phyloP scores from a whole-genome alignment of 2,329 filamentous ascomycete species.

The Colletotrichum nymphaeae region DNA sequence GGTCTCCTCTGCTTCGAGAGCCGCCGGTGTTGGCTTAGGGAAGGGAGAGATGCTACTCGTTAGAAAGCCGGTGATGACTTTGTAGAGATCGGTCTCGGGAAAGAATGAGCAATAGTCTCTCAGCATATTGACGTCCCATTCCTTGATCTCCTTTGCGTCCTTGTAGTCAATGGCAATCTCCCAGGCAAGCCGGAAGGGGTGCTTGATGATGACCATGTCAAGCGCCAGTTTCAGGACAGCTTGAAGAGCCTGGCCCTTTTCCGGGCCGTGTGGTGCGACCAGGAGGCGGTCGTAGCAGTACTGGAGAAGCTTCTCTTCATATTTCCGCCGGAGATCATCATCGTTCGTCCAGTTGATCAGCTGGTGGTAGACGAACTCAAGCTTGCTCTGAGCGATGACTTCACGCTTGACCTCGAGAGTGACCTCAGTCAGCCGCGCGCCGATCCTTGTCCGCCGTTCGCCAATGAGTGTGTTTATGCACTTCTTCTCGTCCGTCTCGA shows the following conservation, averaged over 20 bases:
- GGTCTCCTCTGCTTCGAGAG: constrained; percentile 40
- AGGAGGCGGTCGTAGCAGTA: constrained; percentile 83
- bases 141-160: constrained; percentile 78
- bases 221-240: constrained; percentile 82
- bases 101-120: constrained; percentile 87
- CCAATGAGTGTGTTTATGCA: constrained; percentile 91
- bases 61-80: constrained; percentile 84
- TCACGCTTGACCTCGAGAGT: constrained; percentile 89
- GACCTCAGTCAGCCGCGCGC: constrained; percentile 85
- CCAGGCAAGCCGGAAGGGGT: constrained; percentile 92
- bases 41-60: constrained; percentile 88
- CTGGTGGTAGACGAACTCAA: constrained; percentile 84
- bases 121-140: constrained; percentile 83
- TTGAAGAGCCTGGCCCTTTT: constrained; percentile 77
- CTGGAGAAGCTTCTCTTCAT: constrained; percentile 90
- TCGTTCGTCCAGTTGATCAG: constrained; percentile 92
- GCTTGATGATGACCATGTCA: constrained; percentile 96
- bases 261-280: constrained; percentile 70
- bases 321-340: constrained; percentile 83
- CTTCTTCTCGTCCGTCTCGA: constrained; percentile 88
- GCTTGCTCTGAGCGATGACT: constrained; percentile 77
- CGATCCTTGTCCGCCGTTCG: constrained; percentile 87
- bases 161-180: constrained; percentile 90
- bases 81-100: constrained; percentile 83
- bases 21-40: constrained; percentile 53